phyloP scores from a whole-genome alignment of 106 monocot species.

The Platanthera zijinensis region DNA sequence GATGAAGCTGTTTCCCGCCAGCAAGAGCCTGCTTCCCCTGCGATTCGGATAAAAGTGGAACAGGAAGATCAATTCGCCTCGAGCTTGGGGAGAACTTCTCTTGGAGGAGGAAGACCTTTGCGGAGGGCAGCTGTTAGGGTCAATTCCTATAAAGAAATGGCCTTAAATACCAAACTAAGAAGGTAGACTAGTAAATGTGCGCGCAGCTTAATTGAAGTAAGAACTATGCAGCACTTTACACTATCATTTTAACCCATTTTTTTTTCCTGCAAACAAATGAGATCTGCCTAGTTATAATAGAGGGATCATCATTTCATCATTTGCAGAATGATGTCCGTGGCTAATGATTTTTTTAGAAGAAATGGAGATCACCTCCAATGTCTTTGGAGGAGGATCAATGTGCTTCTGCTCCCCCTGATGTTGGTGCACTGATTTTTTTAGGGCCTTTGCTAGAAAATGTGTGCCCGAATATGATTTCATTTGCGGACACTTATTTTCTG shows the following conservation, averaged over 20 bases:
- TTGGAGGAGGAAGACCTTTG: conserved; percentile 23
- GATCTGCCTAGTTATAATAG: background rate
- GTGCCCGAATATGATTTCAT: too few relatives aligned
- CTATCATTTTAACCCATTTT: background rate
- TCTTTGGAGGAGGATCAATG: too few relatives aligned
- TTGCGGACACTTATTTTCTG: too few relatives aligned
- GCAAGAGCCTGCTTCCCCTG: background rate
- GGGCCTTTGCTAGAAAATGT: too few relatives aligned
- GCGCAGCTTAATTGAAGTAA: background rate
- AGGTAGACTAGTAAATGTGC: conserved; percentile 16
- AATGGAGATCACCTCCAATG: background rate
- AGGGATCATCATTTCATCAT: background rate
- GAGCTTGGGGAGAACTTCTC: conserved; percentile 5
- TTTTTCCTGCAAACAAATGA: background rate
- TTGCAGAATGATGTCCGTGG: background rate
- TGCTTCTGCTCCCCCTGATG: too few relatives aligned
- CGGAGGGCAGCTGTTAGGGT: conserved; percentile 47
- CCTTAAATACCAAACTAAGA: conserved; percentile 39
- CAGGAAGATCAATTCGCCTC: background rate
- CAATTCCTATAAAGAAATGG: conserved; percentile 40
- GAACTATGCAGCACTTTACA: background rate
- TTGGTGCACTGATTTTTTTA: too few relatives aligned
- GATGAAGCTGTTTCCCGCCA: background rate
- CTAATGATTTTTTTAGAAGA: background rate
- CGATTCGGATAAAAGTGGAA: conserved; percentile 2